Conservation (phyloP, 73 alveolate genomes). For the Tetrahymena borealis region DNA sequence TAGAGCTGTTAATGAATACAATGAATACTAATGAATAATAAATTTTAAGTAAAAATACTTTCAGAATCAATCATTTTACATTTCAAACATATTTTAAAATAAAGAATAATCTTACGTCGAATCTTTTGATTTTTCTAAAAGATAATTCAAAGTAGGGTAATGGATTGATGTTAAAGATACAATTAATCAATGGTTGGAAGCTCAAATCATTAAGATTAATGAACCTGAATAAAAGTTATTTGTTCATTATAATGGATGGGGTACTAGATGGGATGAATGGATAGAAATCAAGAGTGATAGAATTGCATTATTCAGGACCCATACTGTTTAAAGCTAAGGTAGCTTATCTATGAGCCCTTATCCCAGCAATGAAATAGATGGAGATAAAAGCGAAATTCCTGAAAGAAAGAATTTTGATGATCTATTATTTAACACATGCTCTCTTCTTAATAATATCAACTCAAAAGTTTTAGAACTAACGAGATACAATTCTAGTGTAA, state of each 20-base stretch:
- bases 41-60: background rate
- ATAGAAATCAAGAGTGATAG: conserved; percentile 72
- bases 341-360: conserved; percentile 68
- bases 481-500: background rate
- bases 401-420: conserved; percentile 22
- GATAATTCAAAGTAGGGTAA: conserved; percentile 78
- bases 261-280: conserved; percentile 98
- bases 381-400: conserved; percentile 4
- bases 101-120: conserved; percentile 42
- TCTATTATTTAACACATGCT: conserved; percentile 11
- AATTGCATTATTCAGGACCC: conserved; percentile 77
- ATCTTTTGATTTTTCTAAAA: conserved; percentile 59
- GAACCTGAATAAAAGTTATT: conserved; percentile 66
- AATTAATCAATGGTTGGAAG: conserved; percentile 94
- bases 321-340: conserved; percentile 81
- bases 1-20: conserved; percentile 34
- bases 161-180: conserved; percentile 97
- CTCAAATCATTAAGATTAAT: conserved; percentile 62
- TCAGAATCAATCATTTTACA: background rate
- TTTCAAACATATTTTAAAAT: background rate
- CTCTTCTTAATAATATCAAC: conserved; percentile 5
- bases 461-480: conserved; percentile 15
- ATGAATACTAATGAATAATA: background rate
- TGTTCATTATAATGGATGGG: conserved; percentile 97
- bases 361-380: conserved; percentile 87